Base-by-base conservation (phyloP, 2,329 filamentous ascomycete species). In the Arthrobotrys pseudoclavata region DNA sequence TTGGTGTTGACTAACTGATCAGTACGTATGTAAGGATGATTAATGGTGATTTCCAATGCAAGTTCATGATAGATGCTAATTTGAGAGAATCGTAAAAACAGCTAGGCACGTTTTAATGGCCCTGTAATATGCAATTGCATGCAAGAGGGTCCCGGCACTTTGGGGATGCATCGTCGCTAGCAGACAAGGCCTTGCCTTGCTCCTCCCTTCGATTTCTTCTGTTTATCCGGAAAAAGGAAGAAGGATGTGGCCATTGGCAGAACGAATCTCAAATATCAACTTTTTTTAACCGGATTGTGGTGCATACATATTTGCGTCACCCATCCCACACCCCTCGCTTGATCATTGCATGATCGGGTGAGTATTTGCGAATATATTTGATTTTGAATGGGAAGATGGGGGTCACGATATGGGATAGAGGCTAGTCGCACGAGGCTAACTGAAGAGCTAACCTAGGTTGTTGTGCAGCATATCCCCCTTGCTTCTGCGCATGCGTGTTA, bases 321-420 rank as follows among this genome's bases (percentile, higher is more conserved):
- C 12, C 20, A 48, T 50, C 47, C 47, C 47, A 50, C 55, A 60
- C 31, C 47, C 47, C 47, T 50, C 47, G 47, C 47, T 53, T 29
- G 50, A 53, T 31, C n/a, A 53, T 29, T 53, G 22, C 50, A 53
- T 29, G 50, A 29, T 53, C 10, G 55, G 31, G 55, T 42, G 55
- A 34, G 55, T 9, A 7, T 37, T 37, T 37, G 34, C 2, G 34
- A 13, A 37, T 40, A 40, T 40, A 40, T 40, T 40, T 40, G 55
- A 15, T 20, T 37, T 40, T 37, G 9, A 45, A 7, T 10, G 13
- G 20, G 7, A 40, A 42, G 18, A 29, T 72, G 69, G 69, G 69
- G 69, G 69, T 60, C 55, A 60, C 34, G 34, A 42, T 57, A 22
- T n/a, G n/a, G n/a, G n/a, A n/a, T n/a, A n/a, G n/a, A n/a, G n/a